Evolutionary conservation across 805 yeast species (phyloP).

Genomic region (Zygosaccharomyces siamensis): DNA sequence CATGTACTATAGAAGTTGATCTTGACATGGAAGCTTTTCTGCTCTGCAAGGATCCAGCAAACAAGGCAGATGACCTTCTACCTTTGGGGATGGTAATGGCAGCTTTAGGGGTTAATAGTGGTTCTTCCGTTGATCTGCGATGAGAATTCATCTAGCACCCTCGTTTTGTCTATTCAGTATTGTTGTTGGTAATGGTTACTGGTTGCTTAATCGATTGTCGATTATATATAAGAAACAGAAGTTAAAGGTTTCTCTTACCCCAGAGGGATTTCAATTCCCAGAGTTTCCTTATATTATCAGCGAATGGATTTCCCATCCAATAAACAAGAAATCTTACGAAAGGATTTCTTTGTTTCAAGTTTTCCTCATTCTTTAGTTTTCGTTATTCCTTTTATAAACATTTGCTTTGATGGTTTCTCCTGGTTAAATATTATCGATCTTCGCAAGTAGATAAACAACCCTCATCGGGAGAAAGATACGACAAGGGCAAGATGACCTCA

Average conservation of each 20-base stretch:
- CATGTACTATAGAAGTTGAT: constrained; percentile 4
- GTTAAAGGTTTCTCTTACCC: background rate
- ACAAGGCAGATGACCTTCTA: constrained; percentile 11
- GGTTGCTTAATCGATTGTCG: background rate
- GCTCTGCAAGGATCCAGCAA: constrained; percentile 11
- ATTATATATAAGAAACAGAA: background rate
- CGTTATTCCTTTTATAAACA: background rate
- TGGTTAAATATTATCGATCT: background rate
- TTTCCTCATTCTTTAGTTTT: background rate
- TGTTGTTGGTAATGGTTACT: background rate
- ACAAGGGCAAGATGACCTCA: background rate
- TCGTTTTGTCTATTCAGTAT: background rate
- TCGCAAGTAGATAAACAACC: background rate
- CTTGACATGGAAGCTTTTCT: constrained; percentile 13
- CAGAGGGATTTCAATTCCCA: background rate
- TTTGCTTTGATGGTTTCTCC: background rate
- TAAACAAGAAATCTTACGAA: background rate
- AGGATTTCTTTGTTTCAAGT: background rate
- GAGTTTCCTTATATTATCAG: background rate
- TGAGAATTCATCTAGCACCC: background rate
- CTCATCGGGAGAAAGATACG: background rate
- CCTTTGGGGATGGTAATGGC: constrained; percentile 16
- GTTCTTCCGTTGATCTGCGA: constrained; percentile 8
- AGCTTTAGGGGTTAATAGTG: constrained; percentile 10
- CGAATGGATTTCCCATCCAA: background rate